Conservation (phyloP, 768 basidiomycete genomes). For the Lyophyllum atratum region DNA sequence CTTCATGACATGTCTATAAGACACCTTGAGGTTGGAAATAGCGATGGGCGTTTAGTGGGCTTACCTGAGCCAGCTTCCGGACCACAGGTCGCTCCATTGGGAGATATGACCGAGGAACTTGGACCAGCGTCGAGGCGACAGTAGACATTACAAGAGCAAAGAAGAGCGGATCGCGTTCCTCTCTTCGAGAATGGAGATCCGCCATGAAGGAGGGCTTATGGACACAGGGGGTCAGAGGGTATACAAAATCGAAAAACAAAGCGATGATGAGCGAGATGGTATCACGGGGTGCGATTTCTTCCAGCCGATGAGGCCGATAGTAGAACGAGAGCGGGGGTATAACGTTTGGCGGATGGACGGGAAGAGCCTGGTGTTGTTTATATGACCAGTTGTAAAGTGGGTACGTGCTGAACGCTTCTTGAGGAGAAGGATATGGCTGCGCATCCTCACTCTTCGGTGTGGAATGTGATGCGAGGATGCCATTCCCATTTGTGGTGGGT, state of each 20-base stretch:
- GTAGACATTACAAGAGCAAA: slow-evolving; percentile 90
- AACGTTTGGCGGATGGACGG: slow-evolving; percentile 44
- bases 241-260: slow-evolving; percentile 93
- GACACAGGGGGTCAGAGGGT: slow-evolving; percentile 86
- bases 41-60: slow-evolving; percentile 4
- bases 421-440: slow-evolving; percentile 38
- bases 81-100: slow-evolving; percentile 85
- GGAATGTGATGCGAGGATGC: slow-evolving; percentile 28
- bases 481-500: slow-evolving; percentile 31
- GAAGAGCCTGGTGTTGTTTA: slow-evolving; percentile 56
- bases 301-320: slow-evolving; percentile 74
- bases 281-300: slow-evolving; percentile 81
- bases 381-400: slow-evolving; percentile 73
- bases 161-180: slow-evolving; percentile 88
- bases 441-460: slow-evolving; percentile 49
- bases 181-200: slow-evolving; percentile 77
- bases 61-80: slow-evolving; percentile 71
- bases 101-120: slow-evolving; percentile 85
- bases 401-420: slow-evolving; percentile 63
- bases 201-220: slow-evolving; percentile 93
- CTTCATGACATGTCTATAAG: slow-evolving; percentile 71
- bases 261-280: slow-evolving; percentile 81
- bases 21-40: not conserved
- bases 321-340: slow-evolving; percentile 71
- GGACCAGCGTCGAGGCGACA: slow-evolving; percentile 84